Evolutionary conservation across 805 yeast genomes (phyloP), one percentile per base, ranked within the genome.

Genomic region (Kodamaea leandrae): DNA sequence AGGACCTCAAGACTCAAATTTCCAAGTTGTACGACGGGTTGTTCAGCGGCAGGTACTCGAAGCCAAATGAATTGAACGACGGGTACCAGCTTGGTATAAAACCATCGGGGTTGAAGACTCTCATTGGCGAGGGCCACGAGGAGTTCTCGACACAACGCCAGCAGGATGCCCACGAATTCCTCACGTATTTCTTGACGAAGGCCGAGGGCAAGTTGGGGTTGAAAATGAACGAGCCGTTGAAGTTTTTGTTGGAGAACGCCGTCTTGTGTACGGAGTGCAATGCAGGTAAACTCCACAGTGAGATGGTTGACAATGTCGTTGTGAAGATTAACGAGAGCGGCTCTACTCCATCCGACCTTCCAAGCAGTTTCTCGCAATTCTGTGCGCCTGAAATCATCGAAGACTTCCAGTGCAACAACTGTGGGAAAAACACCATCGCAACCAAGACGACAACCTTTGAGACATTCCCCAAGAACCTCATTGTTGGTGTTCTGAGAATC

Each of bases 91-190:
- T 68, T 29, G 97, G 98, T 4, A 72, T 93, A 14, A 76, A 78
- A 39, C 96, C 96, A 0, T 68, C 77, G 1, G 72, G 83, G 36
- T 82, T 93, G 62, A 91, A 91, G 58, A 67, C 77, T 6, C 65
- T 88, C 18, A 70, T 93, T 39, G 96, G 96, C 3, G 74, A 75
- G 37, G 78, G 78, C 26, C 95, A 93, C 59, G 71, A 71, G 13
- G 99, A 93, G 54, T 93, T 93, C 52, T 72, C 82, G 33, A 82
- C 96, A 0, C 86, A 82, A 73, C 78, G 81, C 51, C 99, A 93
- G 58, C 99, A 93, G 60, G 99, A 93, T 66, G 93, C 98, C 0
- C 85, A 82, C 68, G 99, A 93, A 60, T 93, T 89, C 56, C 76
- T 89, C 62, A 63, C 78, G 4, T 84, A 80, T 56, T 60, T 91